Base-by-base conservation (phyloP, 257 asterid genomes). In the Ajuga chamaepitys region DNA sequence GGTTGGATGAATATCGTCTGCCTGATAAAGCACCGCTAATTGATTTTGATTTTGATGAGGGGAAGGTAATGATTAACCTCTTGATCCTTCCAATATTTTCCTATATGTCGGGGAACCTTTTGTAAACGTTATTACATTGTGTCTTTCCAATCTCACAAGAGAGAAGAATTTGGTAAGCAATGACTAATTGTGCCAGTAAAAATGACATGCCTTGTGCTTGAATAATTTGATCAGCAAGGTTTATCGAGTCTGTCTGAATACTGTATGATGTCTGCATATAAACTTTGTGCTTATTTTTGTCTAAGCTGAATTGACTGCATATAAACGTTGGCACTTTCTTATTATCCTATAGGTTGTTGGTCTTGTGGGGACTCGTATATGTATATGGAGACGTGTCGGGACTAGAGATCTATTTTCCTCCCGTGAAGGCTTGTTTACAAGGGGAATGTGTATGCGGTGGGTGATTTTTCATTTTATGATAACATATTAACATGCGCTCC, bases 41-140 rank as follows among this genome's bases (percentile, higher is more conserved):
- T 70, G 97, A 93, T 79, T 93, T 84, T 76, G 96, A 93, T 75
- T 93, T 86, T 66, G 99, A 93, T 42, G 99, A 89, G 80, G 83
- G 89, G 59, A 93, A 92, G 98, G 98, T 91, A 82, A 78, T 38
- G 38, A 14, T 66, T 18, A 65, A 57, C 38, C 10, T 56, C 44
- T 70, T 42, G 53, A 7, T 67, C 8, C 68, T 42, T 71, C 63
- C 35, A 18, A 50, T 52, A 53, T 17, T 50, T 66, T 25, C 45
- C 30, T 75, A 18, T 74, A 46, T 67, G 57, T 24, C 57, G 4
- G 47, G 24, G 40, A 45, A 38, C 42, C 55, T 65, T 18, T 56
- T 24, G 13, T 37, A 37, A 14, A 22, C 26, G 35, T 11, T 8
- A 65, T 18, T 61, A 21, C 68, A 41, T 50, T 5, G 47, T 41